These are phyloP conservation scores for Cryptosporidium tyzzeri DNA, from an alignment of 169 alveolate genomes.

Conservation along the genomic window DNA sequence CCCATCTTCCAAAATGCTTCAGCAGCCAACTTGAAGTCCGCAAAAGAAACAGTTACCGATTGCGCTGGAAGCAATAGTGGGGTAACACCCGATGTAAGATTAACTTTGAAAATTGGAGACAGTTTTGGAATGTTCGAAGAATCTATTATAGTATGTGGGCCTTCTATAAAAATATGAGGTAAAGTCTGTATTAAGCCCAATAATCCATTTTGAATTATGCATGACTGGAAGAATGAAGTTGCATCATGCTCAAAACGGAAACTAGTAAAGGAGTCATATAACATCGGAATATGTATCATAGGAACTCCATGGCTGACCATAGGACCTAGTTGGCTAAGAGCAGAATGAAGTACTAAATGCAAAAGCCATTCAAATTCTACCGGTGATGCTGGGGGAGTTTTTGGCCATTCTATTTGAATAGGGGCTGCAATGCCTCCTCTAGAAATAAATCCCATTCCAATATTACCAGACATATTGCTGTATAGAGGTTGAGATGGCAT, in stretches of 20 bases:
- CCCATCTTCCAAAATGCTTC: constrained; percentile 74
- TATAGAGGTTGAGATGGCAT: background rate
- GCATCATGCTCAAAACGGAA: constrained; percentile 75
- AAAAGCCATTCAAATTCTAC: constrained; percentile 70
- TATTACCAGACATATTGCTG: background rate
- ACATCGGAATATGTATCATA: constrained; percentile 68
- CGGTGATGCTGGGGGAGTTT: constrained; percentile 69
- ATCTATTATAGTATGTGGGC: constrained; percentile 66
- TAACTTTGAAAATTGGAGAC: constrained; percentile 40
- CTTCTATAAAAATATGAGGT: constrained; percentile 73
- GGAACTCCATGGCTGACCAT: constrained; percentile 68
- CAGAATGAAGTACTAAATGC: constrained; percentile 66
- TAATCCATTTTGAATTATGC: constrained; percentile 57
- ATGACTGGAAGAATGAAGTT: constrained; percentile 41
- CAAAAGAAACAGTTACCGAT: constrained; percentile 38
- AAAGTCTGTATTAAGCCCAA: constrained; percentile 66
- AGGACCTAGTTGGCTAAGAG: constrained; percentile 43
- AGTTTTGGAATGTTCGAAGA: constrained; percentile 51
- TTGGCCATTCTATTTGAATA: constrained; percentile 66
- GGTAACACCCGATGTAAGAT: constrained; percentile 48
- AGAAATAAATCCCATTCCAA: constrained; percentile 33
- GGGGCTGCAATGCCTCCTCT: constrained; percentile 19
- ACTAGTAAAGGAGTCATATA: constrained; percentile 51
- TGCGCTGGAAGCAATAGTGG: constrained; percentile 76
- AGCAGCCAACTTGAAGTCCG: constrained; percentile 62